These are phyloP conservation scores for Gossypium ekmanianum DNA, from an alignment of 345 rosid genomes.

Conservation along the genomic window DNA sequence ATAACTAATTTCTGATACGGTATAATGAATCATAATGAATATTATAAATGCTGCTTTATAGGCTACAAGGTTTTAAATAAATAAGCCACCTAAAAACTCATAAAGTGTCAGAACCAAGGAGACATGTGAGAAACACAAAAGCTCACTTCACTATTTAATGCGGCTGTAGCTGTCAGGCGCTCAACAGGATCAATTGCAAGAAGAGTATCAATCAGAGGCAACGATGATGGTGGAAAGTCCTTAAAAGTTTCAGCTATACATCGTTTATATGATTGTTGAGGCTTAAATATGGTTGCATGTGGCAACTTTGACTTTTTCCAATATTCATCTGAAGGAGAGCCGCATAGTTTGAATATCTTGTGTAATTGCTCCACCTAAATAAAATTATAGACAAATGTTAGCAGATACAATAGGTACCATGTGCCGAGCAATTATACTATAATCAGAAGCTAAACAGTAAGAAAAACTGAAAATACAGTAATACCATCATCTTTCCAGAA, in stretches of 20 bases:
- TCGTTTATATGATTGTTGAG: slow-evolving; percentile 66
- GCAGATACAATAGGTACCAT: slow-evolving; percentile 2
- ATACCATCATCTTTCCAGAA: slow-evolving; percentile 4
- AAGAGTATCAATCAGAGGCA: slow-evolving; percentile 64
- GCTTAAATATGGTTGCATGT: slow-evolving; percentile 77
- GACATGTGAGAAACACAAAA: not conserved
- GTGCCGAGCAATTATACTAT: not conserved
- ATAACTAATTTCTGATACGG: not conserved
- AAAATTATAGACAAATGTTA: slow-evolving; percentile 10
- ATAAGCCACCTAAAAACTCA: not conserved
- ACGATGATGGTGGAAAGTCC: slow-evolving; percentile 64
- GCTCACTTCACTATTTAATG: slow-evolving; percentile 65
- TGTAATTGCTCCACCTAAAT: slow-evolving; percentile 74
- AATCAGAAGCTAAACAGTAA: not conserved
- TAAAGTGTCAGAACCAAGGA: not conserved
- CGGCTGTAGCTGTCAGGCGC: slow-evolving; percentile 66
- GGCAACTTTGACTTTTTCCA: slow-evolving; percentile 78
- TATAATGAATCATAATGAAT: not conserved
- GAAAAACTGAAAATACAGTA: not conserved
- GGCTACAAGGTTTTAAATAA: not conserved
- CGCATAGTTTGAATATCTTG: slow-evolving; percentile 71
- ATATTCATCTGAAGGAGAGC: slow-evolving; percentile 77
- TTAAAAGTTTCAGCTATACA: slow-evolving; percentile 62
- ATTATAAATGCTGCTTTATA: not conserved
- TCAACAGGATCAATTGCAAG: slow-evolving; percentile 70